A percentile compares a stretch with the other conserved stretches of the same genome.
phyloP scores from a whole-genome alignment of 441 rosid species.

The Pelargonium cotyledonis region DNA sequence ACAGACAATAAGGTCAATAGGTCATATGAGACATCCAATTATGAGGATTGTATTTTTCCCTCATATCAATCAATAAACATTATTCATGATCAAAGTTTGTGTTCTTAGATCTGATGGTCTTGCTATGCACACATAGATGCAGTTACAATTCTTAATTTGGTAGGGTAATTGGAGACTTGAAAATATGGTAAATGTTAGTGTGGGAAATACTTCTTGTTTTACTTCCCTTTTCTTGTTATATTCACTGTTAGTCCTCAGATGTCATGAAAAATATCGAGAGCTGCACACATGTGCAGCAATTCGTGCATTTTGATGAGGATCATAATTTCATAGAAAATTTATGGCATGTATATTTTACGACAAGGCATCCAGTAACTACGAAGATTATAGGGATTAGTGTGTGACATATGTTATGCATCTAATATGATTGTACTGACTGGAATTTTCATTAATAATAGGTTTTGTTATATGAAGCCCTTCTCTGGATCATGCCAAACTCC shows the following conservation, averaged over 20 bases:
- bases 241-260: neutral
- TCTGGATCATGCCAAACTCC: slow-evolving; percentile 25
- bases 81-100: too few species aligned
- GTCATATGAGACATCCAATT: too few species aligned
- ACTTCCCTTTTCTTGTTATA: neutral
- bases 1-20: too few species aligned
- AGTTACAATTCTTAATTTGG: too few species aligned
- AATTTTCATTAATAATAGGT: slow-evolving; percentile 20
- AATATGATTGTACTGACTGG: neutral
- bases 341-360: neutral
- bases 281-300: neutral
- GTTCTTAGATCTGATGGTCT: too few species aligned
- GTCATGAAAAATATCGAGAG: neutral
- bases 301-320: neutral
- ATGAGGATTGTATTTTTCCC: too few species aligned
- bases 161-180: too few species aligned
- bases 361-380: neutral
- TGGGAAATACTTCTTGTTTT: too few species aligned
- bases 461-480: slow-evolving; percentile 35
- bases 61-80: too few species aligned
- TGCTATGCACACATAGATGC: too few species aligned
- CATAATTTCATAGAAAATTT: neutral
- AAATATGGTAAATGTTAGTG: too few species aligned
- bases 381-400: neutral
- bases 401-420: neutral